Evolutionary conservation across 106 monocot genomes (phyloP).

Genomic region (Dendrobium officinale): DNA sequence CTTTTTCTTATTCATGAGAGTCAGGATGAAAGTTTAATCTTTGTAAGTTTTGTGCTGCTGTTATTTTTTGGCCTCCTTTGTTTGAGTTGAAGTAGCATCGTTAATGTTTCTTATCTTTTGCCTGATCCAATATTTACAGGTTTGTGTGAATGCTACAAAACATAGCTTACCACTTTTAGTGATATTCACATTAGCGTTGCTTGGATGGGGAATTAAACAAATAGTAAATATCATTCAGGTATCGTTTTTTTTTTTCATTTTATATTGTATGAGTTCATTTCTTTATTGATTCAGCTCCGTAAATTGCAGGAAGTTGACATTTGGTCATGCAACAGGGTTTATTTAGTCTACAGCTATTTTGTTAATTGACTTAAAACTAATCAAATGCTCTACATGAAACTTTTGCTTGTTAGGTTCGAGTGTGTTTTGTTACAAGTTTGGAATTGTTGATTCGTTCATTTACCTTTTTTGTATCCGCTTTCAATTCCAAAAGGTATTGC

Average conservation of each 20-base stretch:
- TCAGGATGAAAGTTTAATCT: slow-evolving; percentile 41
- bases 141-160: slow-evolving; percentile 33
- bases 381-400: not conserved
- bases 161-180: slow-evolving; percentile 30
- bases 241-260: not conserved
- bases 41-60: slow-evolving; percentile 31
- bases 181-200: slow-evolving; percentile 35
- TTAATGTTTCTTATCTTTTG: not conserved
- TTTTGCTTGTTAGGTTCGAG: not conserved
- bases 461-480: too few species aligned
- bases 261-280: not conserved
- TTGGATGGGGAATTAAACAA: slow-evolving; percentile 92
- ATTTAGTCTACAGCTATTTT: not conserved
- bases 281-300: not conserved
- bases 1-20: slow-evolving; percentile 63
- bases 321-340: not conserved
- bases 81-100: not conserved
- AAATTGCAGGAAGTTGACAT: not conserved
- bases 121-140: slow-evolving; percentile 27
- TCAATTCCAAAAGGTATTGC: too few species aligned
- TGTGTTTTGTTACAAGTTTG: not conserved
- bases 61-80: slow-evolving; percentile 1
- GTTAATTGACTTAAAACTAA: not conserved
- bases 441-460: not conserved
- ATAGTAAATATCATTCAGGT: slow-evolving; percentile 91